Evolutionary conservation across 1,284 basidiomycete genomes (phyloP).

Genomic region (Sporisorium iseilematis-ciliati): DNA sequence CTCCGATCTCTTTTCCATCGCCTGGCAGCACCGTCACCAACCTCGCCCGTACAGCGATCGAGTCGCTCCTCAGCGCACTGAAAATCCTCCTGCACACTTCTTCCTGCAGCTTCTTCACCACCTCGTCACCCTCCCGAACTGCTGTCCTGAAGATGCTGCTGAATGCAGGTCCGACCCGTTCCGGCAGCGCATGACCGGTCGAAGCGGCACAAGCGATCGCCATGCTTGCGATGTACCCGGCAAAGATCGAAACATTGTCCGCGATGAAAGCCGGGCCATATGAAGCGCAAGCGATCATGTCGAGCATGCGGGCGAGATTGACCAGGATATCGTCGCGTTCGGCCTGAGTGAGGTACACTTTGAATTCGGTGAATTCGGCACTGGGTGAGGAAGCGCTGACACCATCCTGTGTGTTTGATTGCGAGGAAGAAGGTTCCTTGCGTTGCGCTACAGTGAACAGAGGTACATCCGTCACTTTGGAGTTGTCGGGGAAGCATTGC

Average conservation of each 20-base stretch:
- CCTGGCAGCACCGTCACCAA: slow-evolving; percentile 26
- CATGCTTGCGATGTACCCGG: slow-evolving; percentile 32
- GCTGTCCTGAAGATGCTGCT: slow-evolving; percentile 18
- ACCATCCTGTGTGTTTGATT: not conserved
- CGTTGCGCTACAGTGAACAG: slow-evolving; percentile 12
- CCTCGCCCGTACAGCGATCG: slow-evolving; percentile 22
- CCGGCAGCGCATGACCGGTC: slow-evolving; percentile 17
- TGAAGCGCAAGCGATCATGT: slow-evolving; percentile 1
- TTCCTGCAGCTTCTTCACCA: slow-evolving; percentile 13
- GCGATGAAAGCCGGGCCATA: not conserved
- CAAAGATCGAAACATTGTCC: slow-evolving; percentile 17
- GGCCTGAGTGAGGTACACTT: slow-evolving; percentile 29
- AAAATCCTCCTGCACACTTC: slow-evolving; percentile 23
- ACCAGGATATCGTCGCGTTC: slow-evolving; percentile 34
- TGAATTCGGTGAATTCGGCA: slow-evolving; percentile 10
- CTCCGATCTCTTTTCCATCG: slow-evolving; percentile 3
- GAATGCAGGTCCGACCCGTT: slow-evolving; percentile 1
- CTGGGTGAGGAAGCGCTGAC: slow-evolving; percentile 14
- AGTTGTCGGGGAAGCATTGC: slow-evolving; percentile 35
- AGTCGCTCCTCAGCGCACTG: slow-evolving; percentile 5
- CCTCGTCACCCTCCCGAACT: not conserved
- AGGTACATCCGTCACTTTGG: slow-evolving; percentile 8
- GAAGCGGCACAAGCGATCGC: slow-evolving; percentile 24
- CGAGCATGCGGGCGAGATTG: slow-evolving; percentile 23
- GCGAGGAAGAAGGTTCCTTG: slow-evolving; percentile 5